phyloP scores from a whole-genome alignment of 1,284 basidiomycete genomes.

The Cryptococcus sp. region DNA sequence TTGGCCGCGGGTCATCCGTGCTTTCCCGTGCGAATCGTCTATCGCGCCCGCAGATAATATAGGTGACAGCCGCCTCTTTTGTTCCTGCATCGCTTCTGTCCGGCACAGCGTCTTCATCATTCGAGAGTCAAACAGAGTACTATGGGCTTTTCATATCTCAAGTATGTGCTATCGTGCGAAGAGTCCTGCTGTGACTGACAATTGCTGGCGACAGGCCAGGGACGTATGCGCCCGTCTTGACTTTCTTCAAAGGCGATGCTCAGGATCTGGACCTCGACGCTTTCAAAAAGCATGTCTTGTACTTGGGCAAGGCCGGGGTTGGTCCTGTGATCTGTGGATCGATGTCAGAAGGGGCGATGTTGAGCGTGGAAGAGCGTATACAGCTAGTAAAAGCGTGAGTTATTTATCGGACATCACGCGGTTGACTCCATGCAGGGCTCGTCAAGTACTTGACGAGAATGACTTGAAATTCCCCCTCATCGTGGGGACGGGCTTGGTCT shows the following conservation, averaged over 20 bases:
- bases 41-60: too few relatives aligned
- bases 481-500: constrained; percentile 10
- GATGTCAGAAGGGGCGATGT: constrained; percentile 5
- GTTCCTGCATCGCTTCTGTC: too few relatives aligned
- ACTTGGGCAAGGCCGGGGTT: constrained; percentile 4
- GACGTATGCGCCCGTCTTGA: not conserved
- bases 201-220: not conserved
- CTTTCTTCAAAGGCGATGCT: not conserved
- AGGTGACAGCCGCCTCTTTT: too few relatives aligned
- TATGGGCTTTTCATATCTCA: not conserved
- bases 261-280: constrained; percentile 6
- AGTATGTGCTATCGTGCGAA: not conserved
- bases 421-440: constrained; percentile 1
- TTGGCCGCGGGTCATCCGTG: too few relatives aligned
- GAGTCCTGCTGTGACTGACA: not conserved
- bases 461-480: constrained; percentile 2
- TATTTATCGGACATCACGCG: not conserved
- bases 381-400: constrained; percentile 2
- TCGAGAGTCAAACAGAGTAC: not conserved
- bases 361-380: not conserved
- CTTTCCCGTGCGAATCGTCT: too few relatives aligned
- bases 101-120: too few relatives aligned
- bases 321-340: constrained; percentile 9
- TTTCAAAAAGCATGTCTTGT: constrained; percentile 8
- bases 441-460: constrained; percentile 1